Conservation (phyloP, 768 basidiomycete species). For the Rhodotorula kratochvilovae region DNA sequence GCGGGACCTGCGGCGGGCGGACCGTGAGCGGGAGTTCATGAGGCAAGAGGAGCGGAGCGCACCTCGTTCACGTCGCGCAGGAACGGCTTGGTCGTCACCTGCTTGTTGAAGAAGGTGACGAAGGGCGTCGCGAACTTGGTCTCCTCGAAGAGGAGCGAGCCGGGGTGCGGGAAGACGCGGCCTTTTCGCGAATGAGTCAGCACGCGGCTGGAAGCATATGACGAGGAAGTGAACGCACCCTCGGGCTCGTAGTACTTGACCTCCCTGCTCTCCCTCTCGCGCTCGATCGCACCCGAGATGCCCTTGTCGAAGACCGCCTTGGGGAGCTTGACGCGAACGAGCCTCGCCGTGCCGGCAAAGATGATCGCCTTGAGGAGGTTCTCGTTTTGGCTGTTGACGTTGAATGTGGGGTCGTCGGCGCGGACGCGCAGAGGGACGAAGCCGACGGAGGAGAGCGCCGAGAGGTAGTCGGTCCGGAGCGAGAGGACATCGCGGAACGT, state of each 20-base stretch:
- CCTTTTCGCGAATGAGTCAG: slow-evolving; percentile 21
- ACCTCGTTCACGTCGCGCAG: slow-evolving; percentile 84
- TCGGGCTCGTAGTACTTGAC: slow-evolving; percentile 72
- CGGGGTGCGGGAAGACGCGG: slow-evolving; percentile 77
- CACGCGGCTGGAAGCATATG: neutral
- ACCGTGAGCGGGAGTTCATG: neutral
- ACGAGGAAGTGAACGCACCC: slow-evolving; percentile 48
- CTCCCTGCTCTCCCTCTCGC: slow-evolving; percentile 77
- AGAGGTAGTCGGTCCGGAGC: slow-evolving; percentile 71
- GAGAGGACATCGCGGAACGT: slow-evolving; percentile 72
- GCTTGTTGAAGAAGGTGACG: slow-evolving; percentile 76
- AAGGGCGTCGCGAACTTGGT: slow-evolving; percentile 72
- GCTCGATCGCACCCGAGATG: slow-evolving; percentile 73
- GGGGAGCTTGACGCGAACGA: slow-evolving; percentile 72
- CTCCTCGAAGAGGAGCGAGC: slow-evolving; percentile 69
- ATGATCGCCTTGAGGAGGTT: slow-evolving; percentile 80
- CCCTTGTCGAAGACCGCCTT: slow-evolving; percentile 76
- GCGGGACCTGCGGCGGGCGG: slow-evolving; percentile 59
- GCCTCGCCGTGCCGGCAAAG: slow-evolving; percentile 75
- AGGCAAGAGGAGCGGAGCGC: slow-evolving; percentile 28
- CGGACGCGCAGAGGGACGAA: slow-evolving; percentile 57
- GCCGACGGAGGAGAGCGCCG: slow-evolving; percentile 65
- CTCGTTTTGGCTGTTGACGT: slow-evolving; percentile 61
- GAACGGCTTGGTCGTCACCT: slow-evolving; percentile 75
- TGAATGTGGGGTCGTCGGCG: slow-evolving; percentile 56